Base-by-base conservation (phyloP, 2,329 filamentous ascomycete genomes). In the Tolypocladium tundrense region DNA sequence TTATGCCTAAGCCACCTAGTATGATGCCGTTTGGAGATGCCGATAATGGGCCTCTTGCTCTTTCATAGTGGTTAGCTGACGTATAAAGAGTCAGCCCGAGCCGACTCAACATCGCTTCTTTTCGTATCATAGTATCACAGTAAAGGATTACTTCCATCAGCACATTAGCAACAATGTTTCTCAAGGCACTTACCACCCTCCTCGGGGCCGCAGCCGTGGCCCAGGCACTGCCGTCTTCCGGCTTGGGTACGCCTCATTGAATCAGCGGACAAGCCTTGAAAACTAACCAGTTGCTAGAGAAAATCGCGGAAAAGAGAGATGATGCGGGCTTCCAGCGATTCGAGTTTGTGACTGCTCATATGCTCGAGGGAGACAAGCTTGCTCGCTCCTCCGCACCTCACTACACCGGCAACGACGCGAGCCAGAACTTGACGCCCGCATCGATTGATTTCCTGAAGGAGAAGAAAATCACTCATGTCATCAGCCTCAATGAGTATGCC, bases 311-410 rank as follows among this genome's bases (percentile, higher is more conserved):
- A 24, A 9, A 11, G 19, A 21, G 4, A 8, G 19, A 37, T 6
- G 27, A 56, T 11, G 54, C 4, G 4, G 43, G 53, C 19, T 52
- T 58, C 13, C 1, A 43, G 8, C 11, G 31, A 37, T 58, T 58
- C 39, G 24, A 27, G 10, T 53, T 45, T 37, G 57, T 58, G 1
- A 35, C 31, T 4, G 53, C 40, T 16, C 45, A 41, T 33, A 10
- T 58, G 16, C 13, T 10, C 9, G 3, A n/a, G 6, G 54, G 54
- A 5, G 48, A 59, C n/a, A 50, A 16, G 51, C 57, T 59, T 19
- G 50, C 57, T 24, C 57, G 57, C 54, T 57, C 58, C 7, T 57
- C 54, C 13, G 35, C 58, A 39, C 58, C 58, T 7, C n/a, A 54
- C n/a, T 59, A 54, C 51, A 10, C 43, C 3, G 16, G 27, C 11